A percentile compares a stretch with the other conserved stretches of the same genome.
Evolutionary conservation across 352 stramenopile genomes (phyloP).

Genomic region (Phytopythium delawarense): DNA sequence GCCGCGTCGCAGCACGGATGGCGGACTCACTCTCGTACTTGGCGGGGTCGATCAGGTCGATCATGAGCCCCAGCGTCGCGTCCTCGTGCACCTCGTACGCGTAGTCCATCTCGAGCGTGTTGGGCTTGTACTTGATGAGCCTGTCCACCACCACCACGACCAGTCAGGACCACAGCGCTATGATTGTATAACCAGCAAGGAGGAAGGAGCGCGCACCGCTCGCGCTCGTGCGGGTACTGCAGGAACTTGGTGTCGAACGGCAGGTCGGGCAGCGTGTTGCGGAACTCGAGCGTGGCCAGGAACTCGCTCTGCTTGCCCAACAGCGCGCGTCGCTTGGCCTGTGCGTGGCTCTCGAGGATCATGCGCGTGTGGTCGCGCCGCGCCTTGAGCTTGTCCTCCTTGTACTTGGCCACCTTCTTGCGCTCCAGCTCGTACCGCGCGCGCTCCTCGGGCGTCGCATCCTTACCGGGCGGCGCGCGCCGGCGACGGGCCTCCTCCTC

Average conservation of each 20-base stretch:
- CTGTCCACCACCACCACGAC: slow-evolving; percentile 15
- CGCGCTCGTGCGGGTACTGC: slow-evolving; percentile 72
- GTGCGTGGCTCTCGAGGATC: slow-evolving; percentile 83
- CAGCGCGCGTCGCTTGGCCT: slow-evolving; percentile 74
- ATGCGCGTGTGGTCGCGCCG: slow-evolving; percentile 83
- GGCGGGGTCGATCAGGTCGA: slow-evolving; percentile 81
- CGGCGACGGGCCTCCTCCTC: slow-evolving; percentile 33
- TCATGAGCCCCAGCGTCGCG: slow-evolving; percentile 65
- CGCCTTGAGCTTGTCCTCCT: slow-evolving; percentile 86
- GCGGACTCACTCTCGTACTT: slow-evolving; percentile 68
- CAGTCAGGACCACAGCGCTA: slow-evolving; percentile 2
- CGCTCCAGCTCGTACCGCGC: slow-evolving; percentile 82
- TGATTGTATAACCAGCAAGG: not conserved
- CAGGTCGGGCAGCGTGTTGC: slow-evolving; percentile 74
- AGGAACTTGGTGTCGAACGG: slow-evolving; percentile 88
- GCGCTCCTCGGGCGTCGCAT: slow-evolving; percentile 61
- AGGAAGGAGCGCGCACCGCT: slow-evolving; percentile 35
- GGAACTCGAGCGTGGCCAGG: slow-evolving; percentile 75
- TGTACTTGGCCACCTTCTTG: slow-evolving; percentile 88
- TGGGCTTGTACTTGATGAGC: slow-evolving; percentile 87
- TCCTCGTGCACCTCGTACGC: slow-evolving; percentile 85
- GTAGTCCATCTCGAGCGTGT: slow-evolving; percentile 81
- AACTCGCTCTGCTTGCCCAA: slow-evolving; percentile 85
- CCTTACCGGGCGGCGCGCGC: slow-evolving; percentile 42
- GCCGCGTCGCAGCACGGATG: no score